phyloP scores from a whole-genome alignment of 2,329 filamentous ascomycete genomes.

The Ceratocystis albifundus region DNA sequence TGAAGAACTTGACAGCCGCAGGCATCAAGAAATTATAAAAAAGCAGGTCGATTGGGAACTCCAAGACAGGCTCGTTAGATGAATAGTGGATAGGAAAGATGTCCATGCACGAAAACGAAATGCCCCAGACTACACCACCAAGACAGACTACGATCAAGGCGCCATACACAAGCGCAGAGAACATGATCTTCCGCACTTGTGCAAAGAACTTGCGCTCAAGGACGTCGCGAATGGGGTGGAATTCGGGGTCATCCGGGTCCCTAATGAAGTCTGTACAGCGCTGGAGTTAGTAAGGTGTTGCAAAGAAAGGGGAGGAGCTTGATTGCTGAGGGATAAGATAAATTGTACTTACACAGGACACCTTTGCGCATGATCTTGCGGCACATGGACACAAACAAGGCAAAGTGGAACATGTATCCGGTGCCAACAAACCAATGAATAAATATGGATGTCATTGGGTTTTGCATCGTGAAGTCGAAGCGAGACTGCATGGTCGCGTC shows the following conservation, averaged over 20 bases:
- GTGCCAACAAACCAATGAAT: slow-evolving; percentile 98
- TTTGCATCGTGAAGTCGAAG: slow-evolving; percentile 62
- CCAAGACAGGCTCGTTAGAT: slow-evolving; percentile 79
- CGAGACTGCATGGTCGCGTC: slow-evolving; percentile 65
- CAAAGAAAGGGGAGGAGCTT: background rate
- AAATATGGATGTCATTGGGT: slow-evolving; percentile 82
- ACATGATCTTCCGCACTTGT: slow-evolving; percentile 89
- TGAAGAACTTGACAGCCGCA: slow-evolving; percentile 69
- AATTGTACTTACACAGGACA: slow-evolving; percentile 61
- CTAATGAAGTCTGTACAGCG: slow-evolving; percentile 68
- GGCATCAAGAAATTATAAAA: slow-evolving; percentile 98
- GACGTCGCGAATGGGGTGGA: slow-evolving; percentile 93
- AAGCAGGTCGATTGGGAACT: slow-evolving; percentile 86
- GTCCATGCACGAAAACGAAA: slow-evolving; percentile 53
- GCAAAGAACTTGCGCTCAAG: slow-evolving; percentile 85
- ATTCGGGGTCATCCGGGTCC: slow-evolving; percentile 94
- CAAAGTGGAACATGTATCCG: slow-evolving; percentile 99
- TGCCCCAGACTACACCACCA: slow-evolving; percentile 90
- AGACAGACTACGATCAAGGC: slow-evolving; percentile 85
- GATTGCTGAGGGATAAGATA: no score
- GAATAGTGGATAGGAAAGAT: slow-evolving; percentile 90
- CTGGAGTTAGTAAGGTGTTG: slow-evolving; percentile 28
- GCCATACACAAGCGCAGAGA: slow-evolving; percentile 91
- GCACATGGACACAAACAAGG: slow-evolving; percentile 97
- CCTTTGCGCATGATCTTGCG: slow-evolving; percentile 93